Base-by-base conservation (phyloP, 2,329 filamentous ascomycete genomes). In the Dothidotthia symphoricarpi region DNA sequence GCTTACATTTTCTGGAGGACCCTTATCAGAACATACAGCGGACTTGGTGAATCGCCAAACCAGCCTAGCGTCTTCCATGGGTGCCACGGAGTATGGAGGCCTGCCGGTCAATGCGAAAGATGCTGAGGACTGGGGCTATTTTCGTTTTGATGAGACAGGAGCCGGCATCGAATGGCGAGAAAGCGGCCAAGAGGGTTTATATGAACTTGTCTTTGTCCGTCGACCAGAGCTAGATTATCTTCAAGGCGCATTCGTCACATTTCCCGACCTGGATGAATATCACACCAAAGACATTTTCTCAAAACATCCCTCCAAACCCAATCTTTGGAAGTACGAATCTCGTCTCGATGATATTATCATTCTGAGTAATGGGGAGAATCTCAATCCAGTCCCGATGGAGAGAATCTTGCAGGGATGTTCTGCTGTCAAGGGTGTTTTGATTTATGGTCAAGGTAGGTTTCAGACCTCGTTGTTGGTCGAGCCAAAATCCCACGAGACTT, bases 301-400 rank as follows among this genome's bases (percentile, higher is more conserved):
- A 24, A 43, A 34, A n/a, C 53, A 57, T 25, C 37, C 51, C 1
- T 34, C 33, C 8, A 55, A 53, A n/a, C 25, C 45, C 3, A 27
- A 37, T 8, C 27, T 53, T 1, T 55, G 53, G 53, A 47, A 47
- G 13, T 57, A 51, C 25, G 36, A 28, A 6, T 68, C 68, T 0
- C 51, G 69, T 6, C 56, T 54, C 22, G 57, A 61, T 14, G 69
- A 70, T 32, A 31, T 62, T 0, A 48, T 64, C 9, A 57, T 64
- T 4, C 44, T 64, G 2, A 46, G 46, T 10, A 63, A 56, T 15
- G 61, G 61, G 6, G 60, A 63, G 38, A 64, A 63, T 22, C 47
- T 62, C 17, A 47, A 45, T 11, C 60, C 59, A 17, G 43, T 51
- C 4, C 8, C 36, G 4, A 36, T 51, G 10, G 57, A 64, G 25